A percentile compares a stretch with the other conserved stretches of the same genome.
Evolutionary conservation across 768 basidiomycete genomes (phyloP).

Genomic region (Hortiboletus flavorubellus): DNA sequence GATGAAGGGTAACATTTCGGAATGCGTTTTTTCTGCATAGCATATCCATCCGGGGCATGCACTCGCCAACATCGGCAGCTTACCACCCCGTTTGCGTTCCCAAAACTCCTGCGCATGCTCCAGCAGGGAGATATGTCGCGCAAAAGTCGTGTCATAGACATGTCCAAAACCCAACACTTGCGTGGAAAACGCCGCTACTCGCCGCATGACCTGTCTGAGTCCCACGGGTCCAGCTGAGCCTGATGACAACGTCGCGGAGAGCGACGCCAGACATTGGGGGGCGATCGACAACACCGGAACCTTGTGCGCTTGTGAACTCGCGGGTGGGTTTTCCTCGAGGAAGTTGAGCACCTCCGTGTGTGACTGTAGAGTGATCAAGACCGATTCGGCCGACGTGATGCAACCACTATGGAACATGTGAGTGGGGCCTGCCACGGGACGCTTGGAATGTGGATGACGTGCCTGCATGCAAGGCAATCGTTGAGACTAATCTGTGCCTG

Average conservation of each 20-base stretch:
- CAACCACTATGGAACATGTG: constrained; percentile 65
- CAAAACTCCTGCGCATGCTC: constrained; percentile 82
- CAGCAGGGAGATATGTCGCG: constrained; percentile 76
- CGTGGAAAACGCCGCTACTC: constrained; percentile 68
- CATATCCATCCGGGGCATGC: constrained; percentile 99
- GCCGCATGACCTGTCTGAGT: constrained; percentile 59
- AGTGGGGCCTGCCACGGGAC: not conserved
- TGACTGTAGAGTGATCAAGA: constrained; percentile 93
- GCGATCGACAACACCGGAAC: constrained; percentile 82
- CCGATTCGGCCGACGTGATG: constrained; percentile 97
- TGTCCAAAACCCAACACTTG: constrained; percentile 70
- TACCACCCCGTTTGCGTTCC: constrained; percentile 52
- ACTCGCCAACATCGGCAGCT: constrained; percentile 87
- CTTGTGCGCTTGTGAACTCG: constrained; percentile 40
- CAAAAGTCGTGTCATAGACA: constrained; percentile 94
- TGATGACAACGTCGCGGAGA: constrained; percentile 60
- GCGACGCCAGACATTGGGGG: constrained; percentile 81
- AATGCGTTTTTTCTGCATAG: constrained; percentile 96
- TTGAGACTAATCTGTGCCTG: constrained; percentile 96
- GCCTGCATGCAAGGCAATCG: constrained; percentile 98
- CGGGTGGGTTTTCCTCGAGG: constrained; percentile 53
- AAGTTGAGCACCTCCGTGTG: constrained; percentile 88
- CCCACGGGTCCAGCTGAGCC: constrained; percentile 43
- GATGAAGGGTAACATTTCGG: constrained; percentile 91
- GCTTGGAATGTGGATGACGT: constrained; percentile 25